phyloP scores from a whole-genome alignment of 805 yeast species.

The Lipomyces lipofer region DNA sequence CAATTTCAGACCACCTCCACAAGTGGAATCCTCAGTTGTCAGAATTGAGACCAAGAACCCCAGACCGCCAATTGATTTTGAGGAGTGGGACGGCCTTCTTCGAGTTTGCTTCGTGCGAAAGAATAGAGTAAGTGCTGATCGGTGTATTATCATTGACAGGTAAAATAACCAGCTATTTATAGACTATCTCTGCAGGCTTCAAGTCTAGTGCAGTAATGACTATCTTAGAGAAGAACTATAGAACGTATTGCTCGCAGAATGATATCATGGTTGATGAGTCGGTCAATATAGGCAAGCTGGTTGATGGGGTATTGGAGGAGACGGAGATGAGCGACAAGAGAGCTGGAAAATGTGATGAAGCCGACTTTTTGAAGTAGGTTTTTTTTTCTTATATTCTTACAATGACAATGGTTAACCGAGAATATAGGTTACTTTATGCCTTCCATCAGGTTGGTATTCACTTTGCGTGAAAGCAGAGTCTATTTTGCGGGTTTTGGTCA shows the following conservation, averaged over 20 bases:
- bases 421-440: constrained; percentile 64
- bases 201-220: constrained; percentile 76
- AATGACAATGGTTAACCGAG: no score
- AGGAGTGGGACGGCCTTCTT: constrained; percentile 96
- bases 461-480: constrained; percentile 68
- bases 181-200: constrained; percentile 87
- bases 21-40: constrained; percentile 95
- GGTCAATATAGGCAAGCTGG: constrained; percentile 51
- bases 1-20: constrained; percentile 97
- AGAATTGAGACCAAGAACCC: constrained; percentile 89
- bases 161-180: background rate
- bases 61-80: constrained; percentile 88
- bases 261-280: constrained; percentile 44
- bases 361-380: constrained; percentile 65
- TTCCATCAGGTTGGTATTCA: constrained; percentile 97
- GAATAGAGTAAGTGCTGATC: constrained; percentile 51
- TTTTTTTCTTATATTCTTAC: constrained; percentile 36
- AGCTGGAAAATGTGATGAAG: constrained; percentile 92
- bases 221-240: constrained; percentile 84
- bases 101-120: constrained; percentile 91
- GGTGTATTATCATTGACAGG: background rate
- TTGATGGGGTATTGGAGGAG: constrained; percentile 70
- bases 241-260: constrained; percentile 63
- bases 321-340: constrained; percentile 84
- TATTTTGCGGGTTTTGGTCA: no score